Conservation (phyloP, 2,329 filamentous ascomycete species). For the Nigrospora oryzae region DNA sequence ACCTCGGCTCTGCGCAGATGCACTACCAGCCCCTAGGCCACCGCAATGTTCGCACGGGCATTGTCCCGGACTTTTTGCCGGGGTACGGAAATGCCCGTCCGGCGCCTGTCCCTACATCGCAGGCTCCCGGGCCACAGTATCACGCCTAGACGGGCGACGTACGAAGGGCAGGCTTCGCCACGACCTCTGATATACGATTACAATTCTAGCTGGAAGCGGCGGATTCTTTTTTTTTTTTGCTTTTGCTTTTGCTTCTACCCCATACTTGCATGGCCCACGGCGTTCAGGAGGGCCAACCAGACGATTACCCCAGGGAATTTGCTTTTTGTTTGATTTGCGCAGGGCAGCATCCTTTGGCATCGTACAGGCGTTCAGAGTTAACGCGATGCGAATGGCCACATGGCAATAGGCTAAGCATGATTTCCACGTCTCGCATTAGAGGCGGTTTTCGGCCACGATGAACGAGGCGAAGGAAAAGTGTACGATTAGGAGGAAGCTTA, state of each 20-base stretch:
- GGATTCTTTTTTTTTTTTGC: neutral
- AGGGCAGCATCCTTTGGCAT: no score
- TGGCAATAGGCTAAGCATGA: no score
- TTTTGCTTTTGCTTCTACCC: neutral
- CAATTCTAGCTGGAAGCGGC: neutral
- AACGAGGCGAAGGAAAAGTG: no score
- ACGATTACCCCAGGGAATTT: neutral
- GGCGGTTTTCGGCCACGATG: no score
- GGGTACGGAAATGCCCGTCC: slow-evolving; percentile 11
- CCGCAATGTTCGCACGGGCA: slow-evolving; percentile 58
- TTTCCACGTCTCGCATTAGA: no score
- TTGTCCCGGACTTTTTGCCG: slow-evolving; percentile 54
- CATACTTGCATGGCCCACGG: neutral
- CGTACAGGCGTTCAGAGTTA: no score
- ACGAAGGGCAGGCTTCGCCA: no score
- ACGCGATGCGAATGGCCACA: no score
- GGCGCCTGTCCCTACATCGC: slow-evolving; percentile 2
- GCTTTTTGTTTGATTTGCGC: no score
- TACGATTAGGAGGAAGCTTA: no score
- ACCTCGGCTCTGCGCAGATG: slow-evolving; percentile 65
- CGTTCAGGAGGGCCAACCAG: neutral
- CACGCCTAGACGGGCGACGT: neutral
- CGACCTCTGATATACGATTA: neutral
- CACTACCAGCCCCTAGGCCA: slow-evolving; percentile 74
- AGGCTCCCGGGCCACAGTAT: slow-evolving; percentile 2